Base-by-base conservation (phyloP, 1,284 basidiomycete species). In the Fomes fomentarius region DNA sequence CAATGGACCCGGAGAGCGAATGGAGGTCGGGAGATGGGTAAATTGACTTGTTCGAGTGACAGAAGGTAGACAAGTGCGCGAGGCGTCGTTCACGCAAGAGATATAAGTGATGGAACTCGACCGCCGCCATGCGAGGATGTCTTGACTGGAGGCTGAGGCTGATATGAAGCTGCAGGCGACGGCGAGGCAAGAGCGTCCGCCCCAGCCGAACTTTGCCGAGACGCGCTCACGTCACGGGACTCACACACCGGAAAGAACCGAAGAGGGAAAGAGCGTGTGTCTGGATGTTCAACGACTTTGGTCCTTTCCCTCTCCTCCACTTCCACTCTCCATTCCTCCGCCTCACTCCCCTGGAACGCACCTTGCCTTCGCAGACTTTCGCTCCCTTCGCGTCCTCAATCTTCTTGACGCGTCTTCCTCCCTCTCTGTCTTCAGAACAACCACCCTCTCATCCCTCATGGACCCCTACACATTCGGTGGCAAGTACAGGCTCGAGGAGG, bases 401-500 rank as follows among this genome's bases (percentile, higher is more conserved):
- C 6, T 6, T 15, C 25, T 10, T 50, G 57, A 58, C 57, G 57
- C 53, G 57, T 54, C 28, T 26, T 28, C 14, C 25, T 17, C 19
- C 47, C 31, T 41, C 41, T 31, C 24, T 15, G 22, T 30, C 31
- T 34, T 26, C 26, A 11, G 33, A 8, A 21, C 38, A 17, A 9
- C 47, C 35, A 15, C 44, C 47, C 50, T 37, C 52, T 33, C 48
- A 42, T 48, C 39, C 53, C 52, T 33, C 57, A 88, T 89, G 84
- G 85, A 61, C 31, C 47, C 88, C 67, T 81, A 83, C 65, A 85
- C 85, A 42, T 93, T 96, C 61, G 94, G 91, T 61, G 93, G 93
- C 62, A 95, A 95, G 76, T 96, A 94, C 77, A 85, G 89, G 62
- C 85, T 97, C 61, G 94, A 95, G 68, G 93, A 96, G 74, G 94